These are phyloP conservation scores for Fagus crenata DNA, from an alignment of 306 rosid genomes.

Conservation along the genomic window DNA sequence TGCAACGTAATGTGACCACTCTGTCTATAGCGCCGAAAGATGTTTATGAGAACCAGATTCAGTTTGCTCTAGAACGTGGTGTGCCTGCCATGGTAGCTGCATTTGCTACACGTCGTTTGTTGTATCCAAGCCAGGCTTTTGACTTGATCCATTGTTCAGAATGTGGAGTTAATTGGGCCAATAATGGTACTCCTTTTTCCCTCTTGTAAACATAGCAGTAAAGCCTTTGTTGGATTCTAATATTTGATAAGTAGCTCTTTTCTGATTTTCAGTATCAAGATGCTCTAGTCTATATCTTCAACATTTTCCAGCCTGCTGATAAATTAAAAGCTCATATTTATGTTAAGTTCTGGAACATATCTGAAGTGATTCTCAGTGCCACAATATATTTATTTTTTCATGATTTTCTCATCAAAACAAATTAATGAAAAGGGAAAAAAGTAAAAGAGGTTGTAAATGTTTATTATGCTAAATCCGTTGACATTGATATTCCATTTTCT, in stretches of 20 bases:
- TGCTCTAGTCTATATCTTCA: slow-evolving; percentile 7
- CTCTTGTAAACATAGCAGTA: neutral
- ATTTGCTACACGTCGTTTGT: slow-evolving; percentile 64
- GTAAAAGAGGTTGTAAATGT: slow-evolving; percentile 6
- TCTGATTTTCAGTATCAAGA: slow-evolving; percentile 14
- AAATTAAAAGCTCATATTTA: neutral
- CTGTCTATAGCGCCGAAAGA: slow-evolving; percentile 85
- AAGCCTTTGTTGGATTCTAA: slow-evolving; percentile 19
- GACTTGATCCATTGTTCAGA: slow-evolving; percentile 89
- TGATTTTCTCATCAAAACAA: slow-evolving; percentile 3
- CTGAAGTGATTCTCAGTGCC: neutral
- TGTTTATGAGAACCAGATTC: slow-evolving; percentile 83
- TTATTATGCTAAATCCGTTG: slow-evolving; percentile 21
- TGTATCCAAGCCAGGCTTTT: slow-evolving; percentile 90
- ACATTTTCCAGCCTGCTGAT: slow-evolving; percentile 6
- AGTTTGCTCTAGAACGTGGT: slow-evolving; percentile 94
- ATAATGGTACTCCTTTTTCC: slow-evolving; percentile 56
- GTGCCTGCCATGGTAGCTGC: slow-evolving; percentile 81
- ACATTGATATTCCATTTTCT: slow-evolving; percentile 31
- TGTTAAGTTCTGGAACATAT: neutral
- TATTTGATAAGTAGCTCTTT: slow-evolving; percentile 3
- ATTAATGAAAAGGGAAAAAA: neutral
- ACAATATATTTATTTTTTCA: neutral
- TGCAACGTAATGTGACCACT: slow-evolving; percentile 69
- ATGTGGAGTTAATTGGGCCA: slow-evolving; percentile 88